Conservation (phyloP, 1,284 basidiomycete genomes). For the Calocybe gambosa region DNA sequence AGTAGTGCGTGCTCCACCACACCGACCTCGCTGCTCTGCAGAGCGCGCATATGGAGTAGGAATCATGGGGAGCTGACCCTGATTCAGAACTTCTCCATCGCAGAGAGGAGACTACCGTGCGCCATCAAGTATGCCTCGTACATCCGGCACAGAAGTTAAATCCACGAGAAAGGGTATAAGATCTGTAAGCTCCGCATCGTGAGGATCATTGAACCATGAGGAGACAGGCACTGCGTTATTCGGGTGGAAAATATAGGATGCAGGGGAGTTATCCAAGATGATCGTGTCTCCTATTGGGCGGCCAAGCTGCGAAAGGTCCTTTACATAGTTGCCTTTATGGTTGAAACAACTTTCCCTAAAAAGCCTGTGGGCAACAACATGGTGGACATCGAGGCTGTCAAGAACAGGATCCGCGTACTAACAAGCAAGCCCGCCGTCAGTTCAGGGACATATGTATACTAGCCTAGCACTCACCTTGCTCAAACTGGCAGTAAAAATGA, state of each 20-base stretch:
- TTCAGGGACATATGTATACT: conserved; percentile 4
- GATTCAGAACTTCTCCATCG: not conserved
- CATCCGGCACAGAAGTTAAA: conserved; percentile 82
- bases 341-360: conserved; percentile 99
- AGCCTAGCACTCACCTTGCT: conserved; percentile 64
- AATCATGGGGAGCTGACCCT: not conserved
- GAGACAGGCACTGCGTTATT: conserved; percentile 99
- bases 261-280: conserved; percentile 98
- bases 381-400: conserved; percentile 91
- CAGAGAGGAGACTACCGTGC: conserved; percentile 40
- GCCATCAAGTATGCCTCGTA: conserved; percentile 85
- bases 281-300: conserved; percentile 90
- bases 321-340: conserved; percentile 98
- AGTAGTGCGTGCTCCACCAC: not conserved
- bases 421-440: conserved; percentile 2
- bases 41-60: not conserved
- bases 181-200: conserved; percentile 95
- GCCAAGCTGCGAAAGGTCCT: conserved; percentile 96
- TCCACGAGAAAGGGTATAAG: conserved; percentile 91
- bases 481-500: conserved; percentile 95
- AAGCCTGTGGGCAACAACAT: conserved; percentile 86
- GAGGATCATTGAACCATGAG: conserved; percentile 98
- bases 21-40: not conserved
- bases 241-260: conserved; percentile 98
- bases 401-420: conserved; percentile 98